These are phyloP conservation scores for Conidiobolus incongruus DNA, from an alignment of 371 early-diverging fungal genomes.

Conservation along the genomic window DNA sequence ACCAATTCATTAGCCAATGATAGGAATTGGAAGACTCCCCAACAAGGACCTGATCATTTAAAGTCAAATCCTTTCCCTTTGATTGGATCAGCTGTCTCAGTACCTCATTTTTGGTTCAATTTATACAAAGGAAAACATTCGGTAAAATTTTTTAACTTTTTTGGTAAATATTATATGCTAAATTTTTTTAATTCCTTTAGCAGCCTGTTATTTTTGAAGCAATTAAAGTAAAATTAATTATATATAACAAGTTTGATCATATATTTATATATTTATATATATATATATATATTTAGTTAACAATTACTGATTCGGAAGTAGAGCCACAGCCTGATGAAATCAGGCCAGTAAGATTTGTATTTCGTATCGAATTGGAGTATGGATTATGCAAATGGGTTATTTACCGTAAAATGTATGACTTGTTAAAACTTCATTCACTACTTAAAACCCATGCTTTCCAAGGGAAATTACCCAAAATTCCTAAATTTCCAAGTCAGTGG, in stretches of 20 bases:
- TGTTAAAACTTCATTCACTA: slow-evolving; percentile 34
- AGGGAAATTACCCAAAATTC: slow-evolving; percentile 15
- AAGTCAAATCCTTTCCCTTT: background rate
- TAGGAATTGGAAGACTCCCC: too few species aligned
- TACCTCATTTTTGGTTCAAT: slow-evolving; percentile 1
- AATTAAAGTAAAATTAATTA: slow-evolving; percentile 6
- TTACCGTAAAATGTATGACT: slow-evolving; percentile 37
- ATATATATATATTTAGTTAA: slow-evolving; percentile 1
- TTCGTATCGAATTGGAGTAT: slow-evolving; percentile 50
- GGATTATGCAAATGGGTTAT: slow-evolving; percentile 64
- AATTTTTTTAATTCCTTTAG: slow-evolving; percentile 5
- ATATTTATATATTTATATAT: background rate
- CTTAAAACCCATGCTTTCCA: slow-evolving; percentile 20
- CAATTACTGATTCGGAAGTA: background rate
- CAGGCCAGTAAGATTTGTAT: slow-evolving; percentile 17
- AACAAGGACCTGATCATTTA: too few species aligned
- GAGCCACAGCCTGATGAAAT: slow-evolving; percentile 7
- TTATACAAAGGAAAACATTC: background rate
- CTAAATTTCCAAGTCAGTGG: slow-evolving; percentile 25
- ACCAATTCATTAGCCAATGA: too few species aligned
- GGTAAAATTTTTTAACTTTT: background rate
- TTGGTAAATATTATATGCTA: too few species aligned
- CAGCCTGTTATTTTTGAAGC: slow-evolving; percentile 16
- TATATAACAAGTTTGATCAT: background rate
- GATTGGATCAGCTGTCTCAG: background rate